Conservation (phyloP, 192 early-diverging fungal genomes). For the Spizellomyces sp. region DNA sequence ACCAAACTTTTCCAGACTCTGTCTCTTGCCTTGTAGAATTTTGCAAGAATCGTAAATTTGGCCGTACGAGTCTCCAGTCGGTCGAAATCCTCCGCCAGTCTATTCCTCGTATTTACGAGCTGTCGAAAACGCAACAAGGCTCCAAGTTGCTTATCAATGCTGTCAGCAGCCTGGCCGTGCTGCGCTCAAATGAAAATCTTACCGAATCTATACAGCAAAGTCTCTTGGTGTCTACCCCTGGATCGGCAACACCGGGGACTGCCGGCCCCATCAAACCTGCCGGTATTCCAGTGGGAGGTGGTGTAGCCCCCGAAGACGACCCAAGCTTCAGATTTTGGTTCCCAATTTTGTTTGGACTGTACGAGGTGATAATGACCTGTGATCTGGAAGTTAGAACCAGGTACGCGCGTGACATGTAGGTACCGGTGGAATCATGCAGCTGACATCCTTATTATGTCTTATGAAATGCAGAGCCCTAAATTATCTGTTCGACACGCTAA, state of each 20-base stretch:
- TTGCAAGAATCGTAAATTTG: constrained; percentile 71
- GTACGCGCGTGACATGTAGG: too few species aligned
- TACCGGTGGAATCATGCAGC: too few species aligned
- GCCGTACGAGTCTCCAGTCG: constrained; percentile 67
- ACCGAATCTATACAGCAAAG: constrained; percentile 26
- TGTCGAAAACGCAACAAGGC: constrained; percentile 43
- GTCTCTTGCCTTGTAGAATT: constrained; percentile 54
- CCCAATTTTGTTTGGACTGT: constrained; percentile 84
- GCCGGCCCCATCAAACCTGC: constrained; percentile 5
- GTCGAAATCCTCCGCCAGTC: constrained; percentile 52
- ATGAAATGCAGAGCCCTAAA: constrained; percentile 58
- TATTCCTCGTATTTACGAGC: constrained; percentile 47
- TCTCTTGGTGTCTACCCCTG: constrained; percentile 17
- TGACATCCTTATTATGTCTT: constrained; percentile 32
- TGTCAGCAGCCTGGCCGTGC: constrained; percentile 11
- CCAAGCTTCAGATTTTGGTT: constrained; percentile 70
- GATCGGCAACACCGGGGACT: constrained; percentile 11
- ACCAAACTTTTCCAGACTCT: constrained; percentile 53
- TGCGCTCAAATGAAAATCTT: constrained; percentile 32
- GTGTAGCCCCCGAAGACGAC: constrained; percentile 47
- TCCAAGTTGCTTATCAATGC: constrained; percentile 22
- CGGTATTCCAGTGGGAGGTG: background rate
- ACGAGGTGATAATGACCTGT: constrained; percentile 88
- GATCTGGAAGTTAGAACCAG: constrained; percentile 88
- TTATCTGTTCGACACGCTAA: constrained; percentile 83